These are phyloP conservation scores for Pyrenophora seminiperda DNA, from an alignment of 2,329 filamentous ascomycete species.

Conservation along the genomic window DNA sequence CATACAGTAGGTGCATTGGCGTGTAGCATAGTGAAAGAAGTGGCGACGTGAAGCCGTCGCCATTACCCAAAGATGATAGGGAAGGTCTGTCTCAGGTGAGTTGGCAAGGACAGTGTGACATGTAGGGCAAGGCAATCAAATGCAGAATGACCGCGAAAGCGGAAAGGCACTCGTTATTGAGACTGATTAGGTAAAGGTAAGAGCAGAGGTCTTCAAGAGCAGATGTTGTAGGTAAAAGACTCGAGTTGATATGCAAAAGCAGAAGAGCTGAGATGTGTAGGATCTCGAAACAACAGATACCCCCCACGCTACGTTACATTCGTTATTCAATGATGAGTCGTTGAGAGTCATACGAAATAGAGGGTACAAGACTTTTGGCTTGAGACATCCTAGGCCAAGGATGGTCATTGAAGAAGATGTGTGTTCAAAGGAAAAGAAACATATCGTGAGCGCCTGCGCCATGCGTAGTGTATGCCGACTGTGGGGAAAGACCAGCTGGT, in stretches of 20 bases:
- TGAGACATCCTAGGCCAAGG: background rate
- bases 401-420: background rate
- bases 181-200: too few species aligned
- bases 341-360: background rate
- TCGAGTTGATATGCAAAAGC: background rate
- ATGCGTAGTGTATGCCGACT: background rate
- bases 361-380: background rate
- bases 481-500: background rate
- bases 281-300: conserved; percentile 11
- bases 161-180: too few species aligned
- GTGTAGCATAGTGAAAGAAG: conserved; percentile 1
- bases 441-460: too few species aligned
- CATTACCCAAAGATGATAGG: background rate
- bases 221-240: too few species aligned
- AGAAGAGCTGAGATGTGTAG: background rate
- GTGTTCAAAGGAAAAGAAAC: background rate
- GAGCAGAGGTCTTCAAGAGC: too few species aligned
- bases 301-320: conserved; percentile 34
- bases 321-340: conserved; percentile 19
- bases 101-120: too few species aligned
- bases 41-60: background rate
- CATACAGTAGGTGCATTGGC: background rate
- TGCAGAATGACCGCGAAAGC: too few species aligned
- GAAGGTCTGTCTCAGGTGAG: too few species aligned
- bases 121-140: too few species aligned